Base-by-base conservation (phyloP, 345 rosid genomes). In the Pugionium cornutum region DNA sequence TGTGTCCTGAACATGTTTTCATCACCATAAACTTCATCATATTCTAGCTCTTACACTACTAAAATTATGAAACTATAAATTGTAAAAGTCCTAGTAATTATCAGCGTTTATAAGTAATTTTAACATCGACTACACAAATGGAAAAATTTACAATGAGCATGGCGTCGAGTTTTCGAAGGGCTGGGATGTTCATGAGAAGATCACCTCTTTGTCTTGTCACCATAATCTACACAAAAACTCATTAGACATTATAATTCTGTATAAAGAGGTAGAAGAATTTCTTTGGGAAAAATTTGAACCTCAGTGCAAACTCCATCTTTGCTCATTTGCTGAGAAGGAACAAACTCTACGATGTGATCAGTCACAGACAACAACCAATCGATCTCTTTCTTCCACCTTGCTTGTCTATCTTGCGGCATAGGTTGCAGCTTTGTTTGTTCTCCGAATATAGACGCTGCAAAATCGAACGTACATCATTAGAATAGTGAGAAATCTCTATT, bases 321-420 rank as follows among this genome's bases (percentile, higher is more conserved):
- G 57, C 83, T 80, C 62, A 28, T 83, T 69, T 92, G 98, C 7
- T 80, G 84, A 35, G 95, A 84, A 66, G 96, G 96, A 77, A 85
- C 92, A 62, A 91, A 79, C 62, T 89, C 92, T 0, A 89, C 96
- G 52, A 91, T 79, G 74, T 87, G 83, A 73, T 91, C 98, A 0
- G 96, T 87, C 30, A 91, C 92, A 3, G 95, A 85, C 39, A 89
- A 65, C 62, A 91, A 85, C 96, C 95, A 91, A 48, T 84, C 87
- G 1, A 89, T 82, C 77, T 91, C 98, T 77, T 78, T 91, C 74
- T 81, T 89, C 98, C 98, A 91, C 65, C 95, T 80, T 5, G 78
- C 74, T 75, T 80, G 91, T 46, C 84, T 85, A 63, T 87, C 95
- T 31, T 81, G 80, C 4, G 89, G 53, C 96, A 91, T 91, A 0